Percentiles rank a stretch among this genome's conserved stretches.
Conservation (phyloP, 2,329 filamentous ascomycete genomes). For the Cercospora sp. region DNA sequence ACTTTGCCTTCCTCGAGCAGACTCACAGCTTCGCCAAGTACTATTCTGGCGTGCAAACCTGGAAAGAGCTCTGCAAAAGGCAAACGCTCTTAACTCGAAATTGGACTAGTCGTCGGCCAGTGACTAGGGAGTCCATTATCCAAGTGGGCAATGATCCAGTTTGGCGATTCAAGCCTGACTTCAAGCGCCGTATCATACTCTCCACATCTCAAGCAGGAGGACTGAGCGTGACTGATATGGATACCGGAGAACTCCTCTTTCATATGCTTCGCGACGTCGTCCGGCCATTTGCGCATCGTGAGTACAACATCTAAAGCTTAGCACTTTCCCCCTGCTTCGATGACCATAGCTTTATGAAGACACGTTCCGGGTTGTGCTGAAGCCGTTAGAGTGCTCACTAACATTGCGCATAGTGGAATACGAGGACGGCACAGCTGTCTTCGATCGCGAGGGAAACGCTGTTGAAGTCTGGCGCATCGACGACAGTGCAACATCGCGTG, state of each 20-base stretch:
- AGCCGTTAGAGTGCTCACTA: not conserved
- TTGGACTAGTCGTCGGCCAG: constrained; percentile 41
- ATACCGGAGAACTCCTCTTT: constrained; percentile 46
- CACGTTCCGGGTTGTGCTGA: not conserved
- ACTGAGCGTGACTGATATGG: constrained; percentile 50
- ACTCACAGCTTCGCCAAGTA: constrained; percentile 37
- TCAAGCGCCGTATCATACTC: constrained; percentile 49
- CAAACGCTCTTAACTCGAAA: constrained; percentile 44
- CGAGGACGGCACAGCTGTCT: constrained; percentile 49
- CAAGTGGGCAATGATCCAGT: constrained; percentile 45
- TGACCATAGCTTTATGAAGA: not conserved
- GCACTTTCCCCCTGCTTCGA: not conserved
- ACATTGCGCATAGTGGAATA: constrained; percentile 42
- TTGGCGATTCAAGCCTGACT: constrained; percentile 51
- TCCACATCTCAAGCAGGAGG: constrained; percentile 50
- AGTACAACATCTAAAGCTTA: not conserved
- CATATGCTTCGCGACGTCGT: constrained; percentile 34
- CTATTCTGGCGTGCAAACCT: constrained; percentile 41
- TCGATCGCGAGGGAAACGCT: constrained; percentile 47
- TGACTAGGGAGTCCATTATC: constrained; percentile 43
- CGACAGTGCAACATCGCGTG: constrained; percentile 38
- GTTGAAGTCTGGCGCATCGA: constrained; percentile 50
- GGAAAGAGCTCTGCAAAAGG: constrained; percentile 49
- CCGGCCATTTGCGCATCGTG: constrained; percentile 45
- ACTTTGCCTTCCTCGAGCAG: constrained; percentile 37